A percentile compares a stretch with the other conserved stretches of the same genome.
Conservation (phyloP, 208 protist species). For the Acanthamoeba comandoni region DNA sequence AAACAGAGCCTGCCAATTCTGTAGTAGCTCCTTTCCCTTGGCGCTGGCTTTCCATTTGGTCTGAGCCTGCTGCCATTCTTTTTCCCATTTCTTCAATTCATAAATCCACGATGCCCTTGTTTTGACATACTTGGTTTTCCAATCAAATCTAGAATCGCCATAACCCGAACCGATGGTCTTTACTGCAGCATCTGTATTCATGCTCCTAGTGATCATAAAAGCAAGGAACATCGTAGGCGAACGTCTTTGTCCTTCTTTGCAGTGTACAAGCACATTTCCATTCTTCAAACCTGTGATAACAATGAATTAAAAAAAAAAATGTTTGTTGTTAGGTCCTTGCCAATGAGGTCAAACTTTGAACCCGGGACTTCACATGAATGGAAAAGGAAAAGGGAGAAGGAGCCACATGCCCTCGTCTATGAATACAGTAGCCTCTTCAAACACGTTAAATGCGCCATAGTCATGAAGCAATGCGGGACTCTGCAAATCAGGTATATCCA, state of each 20-base stretch:
- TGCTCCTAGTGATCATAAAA: slow-evolving; percentile 44
- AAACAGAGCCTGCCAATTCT: not conserved
- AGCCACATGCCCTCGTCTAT: not conserved
- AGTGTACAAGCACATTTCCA: slow-evolving; percentile 58
- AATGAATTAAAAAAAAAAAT: no score
- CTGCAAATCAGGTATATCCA: slow-evolving; percentile 67
- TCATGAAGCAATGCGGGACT: slow-evolving; percentile 39
- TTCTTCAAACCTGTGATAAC: slow-evolving; percentile 11
- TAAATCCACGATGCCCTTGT: slow-evolving; percentile 51
- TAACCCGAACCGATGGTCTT: slow-evolving; percentile 48
- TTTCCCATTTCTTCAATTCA: slow-evolving; percentile 38
- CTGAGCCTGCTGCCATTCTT: slow-evolving; percentile 36
- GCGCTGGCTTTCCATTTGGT: not conserved
- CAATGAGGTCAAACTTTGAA: no score
- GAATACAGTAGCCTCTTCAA: slow-evolving; percentile 27
- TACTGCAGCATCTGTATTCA: slow-evolving; percentile 13
- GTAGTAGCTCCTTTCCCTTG: slow-evolving; percentile 13
- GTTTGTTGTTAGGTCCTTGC: no score
- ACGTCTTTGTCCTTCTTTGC: slow-evolving; percentile 64
- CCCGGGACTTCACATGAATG: no score
- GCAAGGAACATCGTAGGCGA: slow-evolving; percentile 63
- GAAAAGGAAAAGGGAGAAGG: not conserved
- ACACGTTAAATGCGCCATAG: slow-evolving; percentile 28
- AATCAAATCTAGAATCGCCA: slow-evolving; percentile 42
- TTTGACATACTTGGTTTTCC: slow-evolving; percentile 51